phyloP scores from a whole-genome alignment of 75 land plant species.

The Picea sitchensis region DNA sequence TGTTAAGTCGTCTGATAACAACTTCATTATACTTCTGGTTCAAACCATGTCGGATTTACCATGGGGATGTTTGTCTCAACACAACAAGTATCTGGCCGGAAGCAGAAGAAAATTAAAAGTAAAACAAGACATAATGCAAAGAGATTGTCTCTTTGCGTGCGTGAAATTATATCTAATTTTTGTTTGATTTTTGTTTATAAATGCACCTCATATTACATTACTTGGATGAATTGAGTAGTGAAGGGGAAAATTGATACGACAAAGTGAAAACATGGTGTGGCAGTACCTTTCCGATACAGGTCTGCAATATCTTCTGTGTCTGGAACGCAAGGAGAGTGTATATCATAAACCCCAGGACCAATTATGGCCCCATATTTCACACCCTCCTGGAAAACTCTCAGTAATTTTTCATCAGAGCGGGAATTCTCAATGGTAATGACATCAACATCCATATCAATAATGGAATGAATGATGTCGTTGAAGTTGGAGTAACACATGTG shows the following conservation, averaged over 20 bases:
- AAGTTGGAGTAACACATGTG: slow-evolving; percentile 62
- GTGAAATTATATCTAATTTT: too few relatives aligned
- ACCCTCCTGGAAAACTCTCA: slow-evolving; percentile 59
- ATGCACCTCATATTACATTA: neutral
- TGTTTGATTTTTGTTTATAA: neutral
- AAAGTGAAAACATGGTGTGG: neutral
- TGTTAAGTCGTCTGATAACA: too few relatives aligned
- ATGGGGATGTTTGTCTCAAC: slow-evolving; percentile 38
- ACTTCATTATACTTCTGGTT: slow-evolving; percentile 52
- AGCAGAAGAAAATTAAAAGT: neutral
- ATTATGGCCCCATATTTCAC: slow-evolving; percentile 55
- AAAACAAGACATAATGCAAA: neutral
- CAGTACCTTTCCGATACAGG: slow-evolving; percentile 38
- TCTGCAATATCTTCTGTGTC: slow-evolving; percentile 52
- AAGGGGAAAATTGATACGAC: neutral
- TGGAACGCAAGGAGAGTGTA: slow-evolving; percentile 54
- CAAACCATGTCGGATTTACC: too few relatives aligned
- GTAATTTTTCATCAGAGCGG: slow-evolving; percentile 54
- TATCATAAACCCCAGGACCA: slow-evolving; percentile 61
- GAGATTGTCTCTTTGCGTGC: too few relatives aligned
- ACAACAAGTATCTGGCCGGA: slow-evolving; percentile 37
- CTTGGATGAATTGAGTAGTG: neutral
- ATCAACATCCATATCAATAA: slow-evolving; percentile 63
- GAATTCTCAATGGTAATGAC: slow-evolving; percentile 67
- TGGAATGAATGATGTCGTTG: slow-evolving; percentile 57